phyloP scores from a whole-genome alignment of 371 early-diverging fungal genomes.

The Rhizomucor pusillus region DNA sequence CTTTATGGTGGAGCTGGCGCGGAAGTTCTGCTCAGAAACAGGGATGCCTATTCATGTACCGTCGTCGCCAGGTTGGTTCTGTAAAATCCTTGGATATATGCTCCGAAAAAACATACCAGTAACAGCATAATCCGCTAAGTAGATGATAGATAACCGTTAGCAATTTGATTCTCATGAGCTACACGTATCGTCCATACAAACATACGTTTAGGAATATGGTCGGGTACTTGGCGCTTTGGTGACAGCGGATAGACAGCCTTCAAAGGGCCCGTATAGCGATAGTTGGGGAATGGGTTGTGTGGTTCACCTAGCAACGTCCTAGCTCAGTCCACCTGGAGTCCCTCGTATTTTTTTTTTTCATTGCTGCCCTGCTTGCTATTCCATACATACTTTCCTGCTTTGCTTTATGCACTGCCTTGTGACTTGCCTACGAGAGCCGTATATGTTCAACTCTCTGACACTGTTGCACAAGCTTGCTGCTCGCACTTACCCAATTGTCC shows the following conservation, averaged over 20 bases:
- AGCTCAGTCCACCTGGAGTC: background rate
- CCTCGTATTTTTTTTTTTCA: background rate
- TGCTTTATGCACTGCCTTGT: constrained; percentile 47
- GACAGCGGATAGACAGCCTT: constrained; percentile 88
- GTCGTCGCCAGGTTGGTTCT: no score
- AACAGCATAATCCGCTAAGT: constrained; percentile 80
- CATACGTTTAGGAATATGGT: constrained; percentile 65
- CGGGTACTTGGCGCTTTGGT: constrained; percentile 76
- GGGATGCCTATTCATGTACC: constrained; percentile 60
- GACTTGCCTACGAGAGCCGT: constrained; percentile 3
- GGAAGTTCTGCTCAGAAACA: constrained; percentile 64
- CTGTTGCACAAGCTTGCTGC: background rate
- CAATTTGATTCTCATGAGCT: background rate
- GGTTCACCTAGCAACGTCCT: constrained; percentile 24
- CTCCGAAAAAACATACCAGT: constrained; percentile 39
- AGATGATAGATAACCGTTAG: constrained; percentile 1
- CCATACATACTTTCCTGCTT: constrained; percentile 31
- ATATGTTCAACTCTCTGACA: background rate
- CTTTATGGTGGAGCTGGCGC: constrained; percentile 64
- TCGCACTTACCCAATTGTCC: constrained; percentile 11
- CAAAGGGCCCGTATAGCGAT: constrained; percentile 78
- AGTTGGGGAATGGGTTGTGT: constrained; percentile 53
- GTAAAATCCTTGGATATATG: no score
- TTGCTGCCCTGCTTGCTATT: background rate
- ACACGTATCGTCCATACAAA: background rate